A percentile compares a stretch with the other conserved stretches of the same genome.
Conservation (phyloP, 75 land plant species). For the Picea glauca region DNA sequence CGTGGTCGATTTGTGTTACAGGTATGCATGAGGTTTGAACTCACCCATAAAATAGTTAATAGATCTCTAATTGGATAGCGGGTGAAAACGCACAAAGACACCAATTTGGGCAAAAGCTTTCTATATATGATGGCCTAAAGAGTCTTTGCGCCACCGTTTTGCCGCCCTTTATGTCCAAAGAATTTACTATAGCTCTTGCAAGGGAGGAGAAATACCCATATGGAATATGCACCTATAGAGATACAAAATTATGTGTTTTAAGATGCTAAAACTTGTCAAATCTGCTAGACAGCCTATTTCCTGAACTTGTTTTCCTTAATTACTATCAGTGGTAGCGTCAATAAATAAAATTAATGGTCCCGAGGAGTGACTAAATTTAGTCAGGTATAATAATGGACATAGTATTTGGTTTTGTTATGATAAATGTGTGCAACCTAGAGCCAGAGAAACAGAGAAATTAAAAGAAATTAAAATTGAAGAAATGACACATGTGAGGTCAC, state of each 20-base stretch:
- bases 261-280: not conserved
- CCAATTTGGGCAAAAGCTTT: slow-evolving; percentile 60
- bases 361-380: no score
- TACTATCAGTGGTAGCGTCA: no score
- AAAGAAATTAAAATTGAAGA: no score
- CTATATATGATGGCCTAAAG: slow-evolving; percentile 78
- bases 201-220: slow-evolving; percentile 20
- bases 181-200: slow-evolving; percentile 44
- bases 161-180: slow-evolving; percentile 52
- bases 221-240: no score
- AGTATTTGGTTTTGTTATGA: no score
- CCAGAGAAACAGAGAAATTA: no score
- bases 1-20: slow-evolving; percentile 12
- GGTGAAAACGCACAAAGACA: slow-evolving; percentile 50
- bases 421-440: no score
- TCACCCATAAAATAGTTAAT: slow-evolving; percentile 40
- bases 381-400: no score
- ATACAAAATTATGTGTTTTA: not conserved
- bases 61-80: slow-evolving; percentile 57
- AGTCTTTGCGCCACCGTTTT: slow-evolving; percentile 62
- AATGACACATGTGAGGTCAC: no score
- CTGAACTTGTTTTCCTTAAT: not conserved
- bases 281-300: no score
- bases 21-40: slow-evolving; percentile 68
- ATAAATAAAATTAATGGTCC: no score